phyloP scores from a whole-genome alignment of 176 grass and related monocot species.

The Phoenix dactylifera region DNA sequence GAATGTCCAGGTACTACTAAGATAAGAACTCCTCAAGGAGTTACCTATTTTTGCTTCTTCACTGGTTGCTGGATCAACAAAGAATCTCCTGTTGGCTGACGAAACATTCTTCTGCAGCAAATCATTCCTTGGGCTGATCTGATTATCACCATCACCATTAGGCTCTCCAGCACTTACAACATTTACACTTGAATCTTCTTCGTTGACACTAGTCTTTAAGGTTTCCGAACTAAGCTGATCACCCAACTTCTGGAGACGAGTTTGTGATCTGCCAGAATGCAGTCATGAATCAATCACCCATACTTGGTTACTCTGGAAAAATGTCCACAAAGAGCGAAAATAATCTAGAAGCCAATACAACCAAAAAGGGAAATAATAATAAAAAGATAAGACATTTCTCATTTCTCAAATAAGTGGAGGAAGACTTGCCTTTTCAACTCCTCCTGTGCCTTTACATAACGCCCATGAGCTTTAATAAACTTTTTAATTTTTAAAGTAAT shows the following conservation, averaged over 20 bases:
- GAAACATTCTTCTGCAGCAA: constrained; percentile 36
- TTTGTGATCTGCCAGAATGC: constrained; percentile 44
- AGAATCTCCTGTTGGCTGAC: constrained; percentile 35
- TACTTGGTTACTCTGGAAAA: constrained; percentile 12
- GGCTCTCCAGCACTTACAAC: constrained; percentile 29
- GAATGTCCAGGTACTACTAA: no score
- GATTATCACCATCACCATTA: constrained; percentile 37
- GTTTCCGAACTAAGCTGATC: constrained; percentile 56
- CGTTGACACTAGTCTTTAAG: constrained; percentile 40
- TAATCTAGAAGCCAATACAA: neutral
- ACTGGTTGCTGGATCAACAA: constrained; percentile 29
- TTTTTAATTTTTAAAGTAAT: constrained; percentile 70
- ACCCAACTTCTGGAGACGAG: constrained; percentile 56
- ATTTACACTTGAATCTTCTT: constrained; percentile 50
- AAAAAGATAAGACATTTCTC: no score
- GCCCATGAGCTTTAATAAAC: constrained; percentile 61
- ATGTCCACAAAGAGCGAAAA: neutral
- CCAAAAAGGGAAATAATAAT: no score
- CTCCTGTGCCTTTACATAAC: constrained; percentile 63
- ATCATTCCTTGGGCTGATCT: constrained; percentile 42
- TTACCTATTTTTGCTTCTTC: constrained; percentile 62
- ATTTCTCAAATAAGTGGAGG: no score
- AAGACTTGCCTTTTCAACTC: constrained; percentile 68
- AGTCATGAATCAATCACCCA: constrained; percentile 11
- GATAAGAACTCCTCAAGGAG: neutral